Percentiles rank a stretch among this genome's conserved stretches.
Evolutionary conservation across 257 asterid genomes (phyloP).

Genomic region (Verbena officinalis): DNA sequence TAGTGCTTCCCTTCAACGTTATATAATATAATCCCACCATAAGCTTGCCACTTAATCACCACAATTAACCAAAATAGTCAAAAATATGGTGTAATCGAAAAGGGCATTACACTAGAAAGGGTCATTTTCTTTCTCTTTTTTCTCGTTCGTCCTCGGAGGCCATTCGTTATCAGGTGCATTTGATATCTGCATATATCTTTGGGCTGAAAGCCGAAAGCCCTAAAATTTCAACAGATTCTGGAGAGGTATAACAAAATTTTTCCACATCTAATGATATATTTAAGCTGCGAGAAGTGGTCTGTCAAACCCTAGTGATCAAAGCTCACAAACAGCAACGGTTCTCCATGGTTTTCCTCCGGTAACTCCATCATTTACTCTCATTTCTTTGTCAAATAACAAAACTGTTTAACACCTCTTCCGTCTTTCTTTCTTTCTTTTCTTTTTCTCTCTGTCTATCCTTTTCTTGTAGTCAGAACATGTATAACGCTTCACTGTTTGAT

Average conservation of each 20-base stretch:
- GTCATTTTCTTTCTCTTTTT: background rate
- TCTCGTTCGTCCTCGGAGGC: conserved; percentile 29
- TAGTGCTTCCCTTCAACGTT: too few species aligned
- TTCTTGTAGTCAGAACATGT: background rate
- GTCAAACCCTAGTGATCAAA: conserved; percentile 36
- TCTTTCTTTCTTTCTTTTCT: background rate
- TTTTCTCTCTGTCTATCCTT: background rate
- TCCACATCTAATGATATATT: conserved; percentile 14
- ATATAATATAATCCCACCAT: too few species aligned
- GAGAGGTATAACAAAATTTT: background rate
- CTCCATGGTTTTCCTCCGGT: conserved; percentile 40
- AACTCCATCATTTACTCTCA: conserved; percentile 18
- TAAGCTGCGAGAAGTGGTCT: conserved; percentile 28
- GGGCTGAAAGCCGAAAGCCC: conserved; percentile 31
- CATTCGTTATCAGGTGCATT: conserved; percentile 29
- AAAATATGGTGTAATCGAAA: background rate
- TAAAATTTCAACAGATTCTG: background rate
- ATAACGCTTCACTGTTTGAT: background rate
- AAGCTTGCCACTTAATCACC: background rate
- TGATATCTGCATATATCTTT: conserved; percentile 28
- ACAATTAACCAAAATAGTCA: conserved; percentile 11
- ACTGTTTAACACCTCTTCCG: background rate
- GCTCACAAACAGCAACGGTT: conserved; percentile 26
- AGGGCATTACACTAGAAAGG: conserved; percentile 16
- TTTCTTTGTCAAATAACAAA: background rate